Base-by-base conservation (phyloP, 148 eudicot species). In the Arbutus unedo region DNA sequence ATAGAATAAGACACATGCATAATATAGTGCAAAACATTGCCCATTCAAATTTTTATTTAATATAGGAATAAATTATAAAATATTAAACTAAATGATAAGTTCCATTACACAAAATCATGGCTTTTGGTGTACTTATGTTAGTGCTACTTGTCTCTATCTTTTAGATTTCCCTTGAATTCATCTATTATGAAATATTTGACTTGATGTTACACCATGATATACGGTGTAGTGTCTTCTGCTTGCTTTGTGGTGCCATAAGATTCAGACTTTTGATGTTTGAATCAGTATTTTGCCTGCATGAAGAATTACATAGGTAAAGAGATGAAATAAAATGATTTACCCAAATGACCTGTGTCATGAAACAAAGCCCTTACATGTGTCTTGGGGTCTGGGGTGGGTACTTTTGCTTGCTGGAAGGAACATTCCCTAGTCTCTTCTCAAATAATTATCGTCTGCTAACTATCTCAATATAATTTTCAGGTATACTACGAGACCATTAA, bases 401-500 rank as follows among this genome's bases (percentile, higher is more conserved):
- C 18, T 57, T 78, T 4, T 31, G 38, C 31, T 81, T 70, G 76
- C 76, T 18, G 45, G 77, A 53, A 51, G 57, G 77, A 76, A 78
- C 47, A 25, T 19, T 71, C 7, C 47, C n/a, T 5, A 72, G 38
- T 14, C 50, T 57, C 41, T 49, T 83, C 59, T 49, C 71, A 38
- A 38, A 43, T 55, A 5, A n/a, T 51, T n/a, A 50, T 56, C 53
- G 82, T 64, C 76, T 76, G 72, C 66, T 75, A 48, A 25, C 73
- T 60, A 55, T 72, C 50, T 83, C 9, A 62, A 19, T 56, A 71
- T 60, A 51, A 25, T 41, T 86, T 80, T 48, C 89, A 94, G 98
- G 89, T 91, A 31, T 85, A 83, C 62, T 93, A 91, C 74, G 93
- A 91, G 78, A 86, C 81, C 79, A 56, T 91, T 59, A 93, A 85